Conservation (phyloP, 1,284 basidiomycete species). For the Cryptococcus amylolentus region DNA sequence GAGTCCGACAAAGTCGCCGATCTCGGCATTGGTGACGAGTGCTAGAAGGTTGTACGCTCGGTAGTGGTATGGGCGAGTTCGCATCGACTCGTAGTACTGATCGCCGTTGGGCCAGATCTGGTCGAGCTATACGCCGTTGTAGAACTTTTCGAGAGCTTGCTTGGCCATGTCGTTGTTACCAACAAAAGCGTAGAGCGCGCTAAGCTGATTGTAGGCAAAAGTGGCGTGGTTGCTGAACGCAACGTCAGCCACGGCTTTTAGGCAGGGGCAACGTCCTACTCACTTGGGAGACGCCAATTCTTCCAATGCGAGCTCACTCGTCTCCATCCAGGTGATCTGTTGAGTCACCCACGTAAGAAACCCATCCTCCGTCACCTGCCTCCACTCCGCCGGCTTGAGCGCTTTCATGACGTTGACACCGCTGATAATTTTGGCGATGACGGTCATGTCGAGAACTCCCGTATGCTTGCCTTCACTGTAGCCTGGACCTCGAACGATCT, state of each 20-base stretch:
- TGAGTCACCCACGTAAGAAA: conserved; percentile 21
- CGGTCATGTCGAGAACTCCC: conserved; percentile 27
- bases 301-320: conserved; percentile 18
- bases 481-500: conserved; percentile 61
- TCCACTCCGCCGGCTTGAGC: conserved; percentile 18
- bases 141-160: conserved; percentile 24
- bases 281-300: conserved; percentile 30
- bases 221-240: conserved; percentile 36
- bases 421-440: conserved; percentile 27
- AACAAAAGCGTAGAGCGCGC: conserved; percentile 29
- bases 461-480: conserved; percentile 20
- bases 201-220: conserved; percentile 40
- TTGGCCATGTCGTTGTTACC: conserved; percentile 26
- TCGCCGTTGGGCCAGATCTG: conserved; percentile 38
- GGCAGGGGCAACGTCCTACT: conserved; percentile 1
- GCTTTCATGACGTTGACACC: conserved; percentile 19
- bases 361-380: conserved; percentile 12
- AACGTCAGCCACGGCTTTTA: not conserved
- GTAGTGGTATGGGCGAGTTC: conserved; percentile 38
- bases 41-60: conserved; percentile 35
- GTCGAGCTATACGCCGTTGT: conserved; percentile 21
- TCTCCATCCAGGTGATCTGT: conserved; percentile 22
- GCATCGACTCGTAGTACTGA: conserved; percentile 14
- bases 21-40: conserved; percentile 20
- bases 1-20: conserved; percentile 14